These are phyloP conservation scores for Aegilops longissima DNA, from an alignment of 176 grass and related monocot species.

Conservation along the genomic window DNA sequence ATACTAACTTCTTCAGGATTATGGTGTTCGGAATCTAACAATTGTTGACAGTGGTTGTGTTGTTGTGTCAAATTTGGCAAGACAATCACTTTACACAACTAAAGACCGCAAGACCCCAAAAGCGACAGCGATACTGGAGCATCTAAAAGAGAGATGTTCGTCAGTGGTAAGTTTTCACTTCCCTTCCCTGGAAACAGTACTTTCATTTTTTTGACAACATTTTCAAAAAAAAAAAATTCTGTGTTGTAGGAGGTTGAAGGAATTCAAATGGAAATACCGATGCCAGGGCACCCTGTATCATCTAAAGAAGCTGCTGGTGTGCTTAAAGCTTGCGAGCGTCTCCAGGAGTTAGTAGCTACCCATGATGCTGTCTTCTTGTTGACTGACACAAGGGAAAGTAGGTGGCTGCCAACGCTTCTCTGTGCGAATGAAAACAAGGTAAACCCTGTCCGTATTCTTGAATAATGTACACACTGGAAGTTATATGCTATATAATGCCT, in stretches of 20 bases:
- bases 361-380: conserved; percentile 90
- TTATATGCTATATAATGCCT: conserved; percentile 32
- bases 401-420: conserved; percentile 89
- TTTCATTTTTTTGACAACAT: neutral
- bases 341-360: conserved; percentile 62
- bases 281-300: conserved; percentile 92
- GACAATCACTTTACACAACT: conserved; percentile 89
- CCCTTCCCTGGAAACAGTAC: neutral
- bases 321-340: conserved; percentile 54
- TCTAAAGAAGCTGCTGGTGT: conserved; percentile 56
- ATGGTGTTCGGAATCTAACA: conserved; percentile 81
- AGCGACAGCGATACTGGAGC: conserved; percentile 59
- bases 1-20: conserved; percentile 60
- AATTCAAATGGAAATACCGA: conserved; percentile 74
- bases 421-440: conserved; percentile 86
- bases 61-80: conserved; percentile 84
- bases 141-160: conserved; percentile 62
- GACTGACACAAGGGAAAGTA: conserved; percentile 96
- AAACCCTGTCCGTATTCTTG: conserved; percentile 18
- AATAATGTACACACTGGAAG: conserved; percentile 4
- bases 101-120: conserved; percentile 64
- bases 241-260: conserved; percentile 65
- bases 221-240: neutral
- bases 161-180: conserved; percentile 59
- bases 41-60: conserved; percentile 79